These are phyloP conservation scores for Yarrowia sp. DNA, from an alignment of 805 yeast genomes.

Conservation along the genomic window DNA sequence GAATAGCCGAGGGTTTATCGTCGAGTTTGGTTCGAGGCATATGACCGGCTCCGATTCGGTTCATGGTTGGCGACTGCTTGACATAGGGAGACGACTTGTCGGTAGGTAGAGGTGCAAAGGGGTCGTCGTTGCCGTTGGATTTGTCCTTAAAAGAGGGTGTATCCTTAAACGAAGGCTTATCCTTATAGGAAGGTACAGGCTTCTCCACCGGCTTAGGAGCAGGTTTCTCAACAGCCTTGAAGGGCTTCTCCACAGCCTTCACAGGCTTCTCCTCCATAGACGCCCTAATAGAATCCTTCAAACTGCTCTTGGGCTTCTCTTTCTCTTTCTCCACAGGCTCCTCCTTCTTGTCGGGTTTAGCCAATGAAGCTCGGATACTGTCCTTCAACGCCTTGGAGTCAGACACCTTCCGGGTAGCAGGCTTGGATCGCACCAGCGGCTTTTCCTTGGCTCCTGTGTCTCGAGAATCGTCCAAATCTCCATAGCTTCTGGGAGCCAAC, in stretches of 20 bases:
- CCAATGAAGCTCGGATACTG: background rate
- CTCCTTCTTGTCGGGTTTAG: background rate
- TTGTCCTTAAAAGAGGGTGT: background rate
- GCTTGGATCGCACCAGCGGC: background rate
- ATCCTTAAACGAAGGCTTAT: background rate
- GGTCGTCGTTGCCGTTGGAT: background rate
- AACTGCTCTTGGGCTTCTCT: background rate
- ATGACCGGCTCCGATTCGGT: slow-evolving; percentile 15
- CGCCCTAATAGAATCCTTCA: background rate
- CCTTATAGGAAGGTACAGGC: background rate
- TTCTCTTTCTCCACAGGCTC: background rate
- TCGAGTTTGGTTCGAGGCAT: slow-evolving; percentile 14
- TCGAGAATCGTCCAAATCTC: background rate
- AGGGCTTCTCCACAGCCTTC: background rate
- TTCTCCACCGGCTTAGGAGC: background rate
- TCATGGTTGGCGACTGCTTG: slow-evolving; percentile 1
- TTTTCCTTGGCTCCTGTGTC: background rate
- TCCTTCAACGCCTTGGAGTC: slow-evolving; percentile 23
- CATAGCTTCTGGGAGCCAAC: slow-evolving; percentile 13
- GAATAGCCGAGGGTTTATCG: background rate
- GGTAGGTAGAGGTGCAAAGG: slow-evolving; percentile 12
- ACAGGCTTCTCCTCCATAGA: background rate
- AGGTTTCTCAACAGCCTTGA: background rate
- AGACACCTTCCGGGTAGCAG: slow-evolving; percentile 4
- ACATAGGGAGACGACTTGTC: slow-evolving; percentile 11